Base-by-base conservation (phyloP, 176 grass and related monocot genomes). In the Avena sativa region DNA sequence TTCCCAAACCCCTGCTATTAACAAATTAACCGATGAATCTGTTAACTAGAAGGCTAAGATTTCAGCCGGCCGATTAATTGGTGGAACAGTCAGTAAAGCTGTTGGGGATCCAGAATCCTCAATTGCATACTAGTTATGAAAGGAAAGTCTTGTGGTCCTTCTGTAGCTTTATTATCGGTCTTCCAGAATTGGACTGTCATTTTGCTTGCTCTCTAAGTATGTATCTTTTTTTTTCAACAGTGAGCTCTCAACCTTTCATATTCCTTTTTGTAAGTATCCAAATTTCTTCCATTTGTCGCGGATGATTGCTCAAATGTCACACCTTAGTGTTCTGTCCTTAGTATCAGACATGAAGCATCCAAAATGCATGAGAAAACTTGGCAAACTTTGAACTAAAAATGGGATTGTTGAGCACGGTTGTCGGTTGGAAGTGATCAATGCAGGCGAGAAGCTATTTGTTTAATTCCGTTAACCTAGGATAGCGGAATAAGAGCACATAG, bases 121-220 rank as follows among this genome's bases (percentile, higher is more conserved):
- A 44, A 52, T 58, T 44, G 32, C 32, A 56, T n/a, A 61, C 6
- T 34, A 34, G 23, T 21, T 62, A 49, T 75, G 16, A 49, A 62
- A 46, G 23, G 60, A 84, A 63, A 63, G 40, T 10, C 59, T 63
- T 84, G 60, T 84, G 58, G 57, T 64, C 58, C 72, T 65, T 25
- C 48, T 14, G 26, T 61, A 77, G 44, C 46, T 77, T 77, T 77
- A 71, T 59, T 68, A 2, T 51, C 49, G 59, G 83, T 77, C 6
- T 64, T 64, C 46, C 43, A 36, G 51, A 52, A 32, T 65, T 85
- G 72, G 40, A 12, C 17, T 66, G 21, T 66, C 59, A 38, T 21
- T 77, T 21, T 17, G 1, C 71, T n/a, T 64, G 83, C n/a, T 76
- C 12, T 76, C 13, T 23, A 76, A 52, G 28, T 36, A 38, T 70